phyloP scores from a whole-genome alignment of 2,329 filamentous ascomycete species.

The Fusarium duplospermum region DNA sequence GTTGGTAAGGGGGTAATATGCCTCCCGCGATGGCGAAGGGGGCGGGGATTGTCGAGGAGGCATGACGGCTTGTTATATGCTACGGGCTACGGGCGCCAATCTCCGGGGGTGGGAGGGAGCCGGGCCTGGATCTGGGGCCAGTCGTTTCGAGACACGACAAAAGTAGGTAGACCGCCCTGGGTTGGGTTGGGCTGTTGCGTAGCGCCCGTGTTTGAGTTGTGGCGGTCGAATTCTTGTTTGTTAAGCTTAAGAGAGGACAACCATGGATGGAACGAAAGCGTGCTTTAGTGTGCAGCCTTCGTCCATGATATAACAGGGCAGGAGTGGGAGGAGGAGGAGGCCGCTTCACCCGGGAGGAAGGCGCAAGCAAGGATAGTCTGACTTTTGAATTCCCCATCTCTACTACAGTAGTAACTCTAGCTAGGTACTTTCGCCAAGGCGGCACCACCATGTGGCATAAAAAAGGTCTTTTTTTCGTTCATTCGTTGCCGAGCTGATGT shows the following conservation, averaged over 20 bases:
- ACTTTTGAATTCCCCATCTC: background rate
- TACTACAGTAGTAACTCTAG: background rate
- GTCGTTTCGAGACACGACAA: conserved; percentile 2
- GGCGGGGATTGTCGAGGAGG: conserved; percentile 32
- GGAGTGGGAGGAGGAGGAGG: background rate
- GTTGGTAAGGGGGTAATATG: conserved; percentile 17
- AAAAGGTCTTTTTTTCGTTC: background rate
- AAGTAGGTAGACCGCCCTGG: conserved; percentile 1
- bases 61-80: conserved; percentile 20
- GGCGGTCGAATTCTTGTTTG: background rate
- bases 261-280: background rate
- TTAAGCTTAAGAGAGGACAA: background rate
- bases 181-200: background rate
- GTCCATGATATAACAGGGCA: background rate
- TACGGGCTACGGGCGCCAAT: background rate
- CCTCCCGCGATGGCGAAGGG: conserved; percentile 31
- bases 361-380: background rate
- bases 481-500: background rate
- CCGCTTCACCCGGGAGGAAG: background rate
- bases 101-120: background rate
- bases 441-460: conserved; percentile 11
- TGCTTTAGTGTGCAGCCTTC: background rate
- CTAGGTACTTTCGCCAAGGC: background rate
- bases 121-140: background rate
- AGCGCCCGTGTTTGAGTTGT: background rate